Evolutionary conservation across 352 stramenopile species (phyloP).

Genomic region (Phytophthora foliorum): DNA sequence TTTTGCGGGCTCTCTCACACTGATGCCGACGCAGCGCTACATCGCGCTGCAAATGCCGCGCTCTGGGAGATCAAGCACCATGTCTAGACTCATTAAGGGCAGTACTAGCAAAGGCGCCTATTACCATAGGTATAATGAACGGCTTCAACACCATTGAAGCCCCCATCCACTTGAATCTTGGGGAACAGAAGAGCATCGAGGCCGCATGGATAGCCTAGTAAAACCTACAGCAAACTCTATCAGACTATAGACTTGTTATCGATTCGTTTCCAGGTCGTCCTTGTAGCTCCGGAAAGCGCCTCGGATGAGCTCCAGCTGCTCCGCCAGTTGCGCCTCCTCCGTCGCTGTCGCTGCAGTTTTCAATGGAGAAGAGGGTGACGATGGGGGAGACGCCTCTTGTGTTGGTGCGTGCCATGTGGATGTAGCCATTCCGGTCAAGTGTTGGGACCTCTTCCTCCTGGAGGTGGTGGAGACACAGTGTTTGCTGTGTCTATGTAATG

Average conservation of each 20-base stretch:
- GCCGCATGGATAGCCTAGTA: neutral
- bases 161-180: no score
- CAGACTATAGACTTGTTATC: neutral
- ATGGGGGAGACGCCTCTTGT: neutral
- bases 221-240: neutral
- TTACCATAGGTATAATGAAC: no score
- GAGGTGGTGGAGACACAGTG: neutral
- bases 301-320: slow-evolving; percentile 53
- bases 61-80: neutral
- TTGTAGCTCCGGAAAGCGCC: slow-evolving; percentile 46
- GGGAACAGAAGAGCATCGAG: no score
- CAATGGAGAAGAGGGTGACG: neutral
- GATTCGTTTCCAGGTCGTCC: slow-evolving; percentile 1
- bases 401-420: neutral
- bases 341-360: neutral
- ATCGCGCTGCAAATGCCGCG: neutral
- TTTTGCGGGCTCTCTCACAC: slow-evolving; percentile 11
- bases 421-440: slow-evolving; percentile 8
- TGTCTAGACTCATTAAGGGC: no score
- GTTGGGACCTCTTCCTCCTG: slow-evolving; percentile 5
- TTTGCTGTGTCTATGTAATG: neutral
- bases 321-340: slow-evolving; percentile 31
- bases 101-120: neutral
- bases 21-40: slow-evolving; percentile 37
- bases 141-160: no score